A percentile compares a stretch with the other conserved stretches of the same genome.
phyloP scores from a whole-genome alignment of 306 rosid species.

The Begonia masoniana region DNA sequence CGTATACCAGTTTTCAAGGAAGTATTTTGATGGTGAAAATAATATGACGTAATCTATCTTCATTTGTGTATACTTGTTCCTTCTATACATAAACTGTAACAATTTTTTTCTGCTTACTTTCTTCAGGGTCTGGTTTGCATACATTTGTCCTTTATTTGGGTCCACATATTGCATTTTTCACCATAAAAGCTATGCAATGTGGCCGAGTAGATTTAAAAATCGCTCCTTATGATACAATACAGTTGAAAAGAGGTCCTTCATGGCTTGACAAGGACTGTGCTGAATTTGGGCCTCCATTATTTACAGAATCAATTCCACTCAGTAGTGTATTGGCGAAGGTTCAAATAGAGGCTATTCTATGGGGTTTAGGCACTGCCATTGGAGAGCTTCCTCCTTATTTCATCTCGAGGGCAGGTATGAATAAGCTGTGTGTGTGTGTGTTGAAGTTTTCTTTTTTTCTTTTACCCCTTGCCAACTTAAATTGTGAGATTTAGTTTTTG shows the following conservation, averaged over 20 bases:
- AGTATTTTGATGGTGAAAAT: neutral
- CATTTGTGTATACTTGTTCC: too few species aligned
- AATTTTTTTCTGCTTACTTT: conserved; percentile 12
- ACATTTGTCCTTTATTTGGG: conserved; percentile 98
- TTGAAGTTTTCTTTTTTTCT: too few species aligned
- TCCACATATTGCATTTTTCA: conserved; percentile 90
- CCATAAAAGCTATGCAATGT: conserved; percentile 88
- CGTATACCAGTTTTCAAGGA: neutral
- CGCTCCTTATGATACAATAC: conserved; percentile 90
- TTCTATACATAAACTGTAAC: conserved; percentile 2
- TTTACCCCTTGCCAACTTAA: too few species aligned
- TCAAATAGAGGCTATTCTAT: conserved; percentile 83
- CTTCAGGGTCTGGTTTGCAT: conserved; percentile 96
- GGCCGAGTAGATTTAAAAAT: conserved; percentile 94
- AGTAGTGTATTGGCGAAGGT: conserved; percentile 74
- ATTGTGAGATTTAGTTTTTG: too few species aligned
- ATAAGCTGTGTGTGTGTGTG: neutral
- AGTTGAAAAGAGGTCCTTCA: conserved; percentile 67
- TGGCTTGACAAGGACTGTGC: conserved; percentile 95
- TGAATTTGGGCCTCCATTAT: conserved; percentile 74
- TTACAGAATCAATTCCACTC: conserved; percentile 58
- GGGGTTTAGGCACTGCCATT: conserved; percentile 96
- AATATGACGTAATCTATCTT: neutral
- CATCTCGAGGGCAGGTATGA: conserved; percentile 93
- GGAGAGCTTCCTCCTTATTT: conserved; percentile 99